These are phyloP conservation scores for Sporothrix phasma DNA, from an alignment of 2,329 filamentous ascomycete genomes.

Conservation along the genomic window DNA sequence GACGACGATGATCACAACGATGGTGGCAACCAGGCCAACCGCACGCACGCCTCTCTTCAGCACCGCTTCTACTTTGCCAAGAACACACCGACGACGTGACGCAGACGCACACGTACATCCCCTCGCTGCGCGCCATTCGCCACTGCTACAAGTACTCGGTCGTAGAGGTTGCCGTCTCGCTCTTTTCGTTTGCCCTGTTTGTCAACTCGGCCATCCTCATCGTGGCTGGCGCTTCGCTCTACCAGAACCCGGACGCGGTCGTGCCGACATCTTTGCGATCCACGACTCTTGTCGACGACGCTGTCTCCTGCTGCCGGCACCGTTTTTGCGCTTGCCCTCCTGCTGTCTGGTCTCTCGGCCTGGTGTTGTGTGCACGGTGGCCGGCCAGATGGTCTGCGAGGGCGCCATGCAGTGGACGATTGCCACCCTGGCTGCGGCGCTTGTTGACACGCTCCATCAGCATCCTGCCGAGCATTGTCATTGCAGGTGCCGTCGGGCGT, in stretches of 20 bases:
- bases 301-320: constrained; percentile 69
- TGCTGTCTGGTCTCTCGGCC: constrained; percentile 70
- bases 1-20: constrained; percentile 22
- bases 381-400: constrained; percentile 81
- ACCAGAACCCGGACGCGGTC: constrained; percentile 47
- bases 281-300: constrained; percentile 57
- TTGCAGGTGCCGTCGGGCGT: constrained; percentile 67
- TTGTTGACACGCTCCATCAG: constrained; percentile 70
- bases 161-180: constrained; percentile 57
- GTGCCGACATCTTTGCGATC: constrained; percentile 76
- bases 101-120: constrained; percentile 47
- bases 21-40: neutral
- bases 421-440: constrained; percentile 66
- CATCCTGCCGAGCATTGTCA: constrained; percentile 73
- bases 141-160: constrained; percentile 66
- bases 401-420: constrained; percentile 68
- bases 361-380: constrained; percentile 84
- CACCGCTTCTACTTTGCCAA: neutral
- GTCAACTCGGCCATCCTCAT: constrained; percentile 78
- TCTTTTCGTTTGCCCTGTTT: constrained; percentile 77
- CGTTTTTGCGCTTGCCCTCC: constrained; percentile 71
- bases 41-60: neutral
- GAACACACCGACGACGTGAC: constrained; percentile 28
- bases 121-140: constrained; percentile 61
- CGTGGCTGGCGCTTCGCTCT: constrained; percentile 68